These are phyloP conservation scores for Candida caryicola DNA, from an alignment of 805 yeast genomes.

Conservation along the genomic window DNA sequence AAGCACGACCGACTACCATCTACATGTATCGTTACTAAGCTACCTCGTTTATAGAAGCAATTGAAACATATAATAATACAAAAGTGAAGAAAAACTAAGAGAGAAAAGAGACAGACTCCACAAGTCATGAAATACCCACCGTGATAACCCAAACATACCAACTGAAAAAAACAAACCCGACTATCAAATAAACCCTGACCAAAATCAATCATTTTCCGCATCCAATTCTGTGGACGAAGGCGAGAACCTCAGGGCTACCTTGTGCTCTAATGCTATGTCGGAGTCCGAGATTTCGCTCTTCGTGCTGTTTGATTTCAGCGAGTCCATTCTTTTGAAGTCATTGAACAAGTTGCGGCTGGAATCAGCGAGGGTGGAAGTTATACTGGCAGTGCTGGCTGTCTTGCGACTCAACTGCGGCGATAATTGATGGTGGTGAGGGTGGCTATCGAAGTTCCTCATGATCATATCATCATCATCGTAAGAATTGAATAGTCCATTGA, in stretches of 20 bases:
- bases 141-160: neutral
- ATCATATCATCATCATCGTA: constrained; percentile 48
- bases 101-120: neutral
- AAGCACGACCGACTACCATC: neutral
- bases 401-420: constrained; percentile 10
- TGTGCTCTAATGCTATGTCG: neutral
- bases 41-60: neutral
- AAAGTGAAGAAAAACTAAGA: neutral
- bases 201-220: constrained; percentile 1
- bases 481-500: constrained; percentile 25
- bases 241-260: constrained; percentile 1
- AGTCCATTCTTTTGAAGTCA: constrained; percentile 18
- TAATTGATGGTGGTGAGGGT: constrained; percentile 12
- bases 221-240: constrained; percentile 12
- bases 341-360: constrained; percentile 19
- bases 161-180: neutral
- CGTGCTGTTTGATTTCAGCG: constrained; percentile 3
- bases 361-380: constrained; percentile 4
- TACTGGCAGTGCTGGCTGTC: constrained; percentile 3
- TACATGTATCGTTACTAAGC: constrained; percentile 2
- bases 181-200: neutral
- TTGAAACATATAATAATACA: constrained; percentile 9
- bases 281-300: constrained; percentile 2
- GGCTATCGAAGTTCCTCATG: constrained; percentile 37
- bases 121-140: neutral